Conservation (phyloP, 352 stramenopile species). For the Globisporangium okanoganense region DNA sequence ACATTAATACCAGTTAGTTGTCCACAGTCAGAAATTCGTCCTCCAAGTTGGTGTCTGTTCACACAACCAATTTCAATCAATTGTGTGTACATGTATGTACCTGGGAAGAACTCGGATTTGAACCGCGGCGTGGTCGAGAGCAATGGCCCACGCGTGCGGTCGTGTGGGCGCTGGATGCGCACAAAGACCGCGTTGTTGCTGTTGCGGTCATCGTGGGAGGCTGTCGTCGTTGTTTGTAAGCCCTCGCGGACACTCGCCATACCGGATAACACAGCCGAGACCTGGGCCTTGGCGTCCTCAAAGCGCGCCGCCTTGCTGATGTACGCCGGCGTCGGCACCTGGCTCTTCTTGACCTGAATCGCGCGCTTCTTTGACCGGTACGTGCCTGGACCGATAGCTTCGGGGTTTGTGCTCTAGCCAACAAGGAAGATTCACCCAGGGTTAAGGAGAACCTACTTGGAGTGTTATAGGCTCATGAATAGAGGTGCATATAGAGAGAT, state of each 20-base stretch:
- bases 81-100: no score
- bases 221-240: not conserved
- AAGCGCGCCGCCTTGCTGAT: conserved; percentile 53
- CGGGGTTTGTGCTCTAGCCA: conserved; percentile 27
- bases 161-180: conserved; percentile 18
- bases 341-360: conserved; percentile 59
- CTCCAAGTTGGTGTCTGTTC: not conserved
- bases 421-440: not conserved
- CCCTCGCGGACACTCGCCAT: not conserved
- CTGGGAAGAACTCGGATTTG: conserved; percentile 65
- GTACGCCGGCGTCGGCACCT: conserved; percentile 52
- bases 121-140: conserved; percentile 65
- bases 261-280: conserved; percentile 34
- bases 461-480: no score
- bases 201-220: not conserved
- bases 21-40: not conserved
- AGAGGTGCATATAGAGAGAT: not conserved
- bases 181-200: conserved; percentile 9
- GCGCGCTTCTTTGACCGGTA: conserved; percentile 55
- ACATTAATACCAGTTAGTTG: not conserved
- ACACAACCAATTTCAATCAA: not conserved
- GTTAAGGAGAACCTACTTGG: conserved; percentile 17
- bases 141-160: conserved; percentile 41
- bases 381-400: conserved; percentile 52
- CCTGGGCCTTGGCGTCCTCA: conserved; percentile 49